A percentile compares a stretch with the other conserved stretches of the same genome.
phyloP scores from a whole-genome alignment of 1,284 basidiomycete species.

The Ganoderma resinaceum region DNA sequence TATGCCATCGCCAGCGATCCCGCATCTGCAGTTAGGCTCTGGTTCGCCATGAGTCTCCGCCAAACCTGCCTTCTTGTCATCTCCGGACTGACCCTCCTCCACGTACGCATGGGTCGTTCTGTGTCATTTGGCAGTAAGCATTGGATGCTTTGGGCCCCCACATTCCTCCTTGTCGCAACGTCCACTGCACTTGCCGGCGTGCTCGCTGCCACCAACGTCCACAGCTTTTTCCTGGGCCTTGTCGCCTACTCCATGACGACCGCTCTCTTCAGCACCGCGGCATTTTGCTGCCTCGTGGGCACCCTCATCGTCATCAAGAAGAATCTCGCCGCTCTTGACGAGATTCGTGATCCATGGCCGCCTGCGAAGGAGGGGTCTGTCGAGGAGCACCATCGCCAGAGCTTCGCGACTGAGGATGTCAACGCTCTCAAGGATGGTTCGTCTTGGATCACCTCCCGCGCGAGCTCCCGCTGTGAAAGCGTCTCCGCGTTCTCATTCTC shows the following conservation, averaged over 20 bases:
- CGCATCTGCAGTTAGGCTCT: slow-evolving; percentile 60
- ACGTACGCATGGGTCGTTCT: slow-evolving; percentile 71
- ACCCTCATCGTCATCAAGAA: slow-evolving; percentile 69
- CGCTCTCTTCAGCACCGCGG: slow-evolving; percentile 56
- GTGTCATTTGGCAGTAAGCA: slow-evolving; percentile 69
- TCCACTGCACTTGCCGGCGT: slow-evolving; percentile 66
- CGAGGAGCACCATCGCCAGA: slow-evolving; percentile 61
- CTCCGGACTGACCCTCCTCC: slow-evolving; percentile 64
- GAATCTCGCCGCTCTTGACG: slow-evolving; percentile 61
- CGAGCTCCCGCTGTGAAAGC: slow-evolving; percentile 61
- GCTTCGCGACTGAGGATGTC: slow-evolving; percentile 71
- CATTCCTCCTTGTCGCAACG: slow-evolving; percentile 55
- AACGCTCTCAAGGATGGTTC: slow-evolving; percentile 72
- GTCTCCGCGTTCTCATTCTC: slow-evolving; percentile 75
- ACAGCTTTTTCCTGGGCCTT: slow-evolving; percentile 66
- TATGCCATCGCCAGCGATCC: slow-evolving; percentile 53
- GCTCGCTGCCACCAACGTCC: slow-evolving; percentile 58
- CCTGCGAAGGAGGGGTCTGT: slow-evolving; percentile 47
- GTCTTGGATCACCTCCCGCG: slow-evolving; percentile 77
- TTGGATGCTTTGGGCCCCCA: slow-evolving; percentile 75
- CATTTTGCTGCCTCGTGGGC: slow-evolving; percentile 60
- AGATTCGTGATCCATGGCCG: slow-evolving; percentile 62
- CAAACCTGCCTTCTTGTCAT: slow-evolving; percentile 71
- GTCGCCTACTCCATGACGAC: slow-evolving; percentile 61
- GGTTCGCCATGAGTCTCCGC: slow-evolving; percentile 67